A percentile compares a stretch with the other conserved stretches of the same genome.
Evolutionary conservation across 2,329 filamentous ascomycete species (phyloP).

Genomic region (Stromatinia cepivora): DNA sequence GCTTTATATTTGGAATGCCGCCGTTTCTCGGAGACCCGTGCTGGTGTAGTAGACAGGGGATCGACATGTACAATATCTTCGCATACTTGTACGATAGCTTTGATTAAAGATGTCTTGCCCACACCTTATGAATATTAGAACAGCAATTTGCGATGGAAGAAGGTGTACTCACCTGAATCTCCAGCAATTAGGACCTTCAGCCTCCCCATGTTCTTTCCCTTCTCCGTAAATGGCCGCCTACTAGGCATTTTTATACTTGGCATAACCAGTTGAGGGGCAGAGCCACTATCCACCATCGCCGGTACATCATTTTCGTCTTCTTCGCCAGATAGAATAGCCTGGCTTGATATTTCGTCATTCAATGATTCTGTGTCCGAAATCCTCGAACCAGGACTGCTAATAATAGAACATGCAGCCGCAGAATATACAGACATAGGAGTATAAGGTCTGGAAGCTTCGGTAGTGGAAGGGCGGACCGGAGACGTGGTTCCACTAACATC

Average conservation of each 20-base stretch:
- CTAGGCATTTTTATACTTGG: constrained; percentile 90
- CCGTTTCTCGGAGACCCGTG: constrained; percentile 36
- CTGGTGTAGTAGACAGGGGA: constrained; percentile 43
- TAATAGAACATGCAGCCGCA: constrained; percentile 45
- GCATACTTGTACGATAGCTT: constrained; percentile 81
- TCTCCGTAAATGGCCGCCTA: constrained; percentile 84
- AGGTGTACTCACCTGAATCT: constrained; percentile 59
- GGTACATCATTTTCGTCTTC: constrained; percentile 47
- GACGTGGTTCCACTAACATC: constrained; percentile 42
- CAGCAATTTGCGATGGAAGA: not conserved
- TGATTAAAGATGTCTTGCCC: constrained; percentile 88
- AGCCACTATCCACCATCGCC: constrained; percentile 50
- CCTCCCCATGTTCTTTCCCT: constrained; percentile 78
- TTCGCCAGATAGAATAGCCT: constrained; percentile 40
- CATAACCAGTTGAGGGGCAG: constrained; percentile 87
- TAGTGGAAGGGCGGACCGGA: constrained; percentile 39
- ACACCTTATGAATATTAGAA: constrained; percentile 54
- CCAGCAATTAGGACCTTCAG: constrained; percentile 89
- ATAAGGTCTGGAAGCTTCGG: constrained; percentile 46
- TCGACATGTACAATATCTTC: constrained; percentile 95
- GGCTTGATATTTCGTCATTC: constrained; percentile 47
- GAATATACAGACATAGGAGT: constrained; percentile 48
- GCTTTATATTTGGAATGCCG: constrained; percentile 36
- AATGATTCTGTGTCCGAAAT: constrained; percentile 53
- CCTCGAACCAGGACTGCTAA: constrained; percentile 54